Base-by-base conservation (phyloP, 2,329 filamentous ascomycete species). In the Bretziella fagacearum region DNA sequence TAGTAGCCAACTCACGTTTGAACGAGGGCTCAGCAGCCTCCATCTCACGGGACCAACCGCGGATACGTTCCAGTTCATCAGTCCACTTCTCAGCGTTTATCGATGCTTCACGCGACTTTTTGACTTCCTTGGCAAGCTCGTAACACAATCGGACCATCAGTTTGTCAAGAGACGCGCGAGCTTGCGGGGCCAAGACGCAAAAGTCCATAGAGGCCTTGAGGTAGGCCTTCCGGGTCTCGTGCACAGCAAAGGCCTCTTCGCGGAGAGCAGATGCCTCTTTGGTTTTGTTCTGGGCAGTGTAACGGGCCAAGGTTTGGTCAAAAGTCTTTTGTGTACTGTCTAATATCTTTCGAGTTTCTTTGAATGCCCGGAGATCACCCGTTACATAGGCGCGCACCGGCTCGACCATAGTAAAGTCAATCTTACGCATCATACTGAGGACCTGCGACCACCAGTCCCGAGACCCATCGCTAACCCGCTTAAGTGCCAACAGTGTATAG, bases 211-310 rank as follows among this genome's bases (percentile, higher is more conserved):
- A 87, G 1, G 87, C 82, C 59, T 86, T 89, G 36, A 96, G 69
- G 60, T 98, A 98, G 26, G 79, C 75, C 58, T 91, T 93, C 50
- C 89, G 77, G 20, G 84, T 83, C 66, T 96, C 91, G 59, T 94
- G 91, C 30, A 96, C 76, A 59, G 91, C 80, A 57, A 98, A 98
- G 0, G 91, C 91, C 62, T 98, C 91, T 61, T 98, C 91, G 51
- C 91, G 74, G 48, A 98, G 68, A 1, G 86, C 76, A 0, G 86
- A 95, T 0, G 89, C 76, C 62, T 98, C 91, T 63, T 96, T 98
- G 4, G 84, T 80, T 67, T 95, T 96, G 54, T 79, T 82, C 62
- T 95, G 86, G 2, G 74, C 69, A 4, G 86, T 73, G 58, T 93
- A 96, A 50, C 87, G 77, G 18, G 83, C 75, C 49, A 95, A 72